Conservation (phyloP, 805 yeast genomes). For the Candida hispaniensis region DNA sequence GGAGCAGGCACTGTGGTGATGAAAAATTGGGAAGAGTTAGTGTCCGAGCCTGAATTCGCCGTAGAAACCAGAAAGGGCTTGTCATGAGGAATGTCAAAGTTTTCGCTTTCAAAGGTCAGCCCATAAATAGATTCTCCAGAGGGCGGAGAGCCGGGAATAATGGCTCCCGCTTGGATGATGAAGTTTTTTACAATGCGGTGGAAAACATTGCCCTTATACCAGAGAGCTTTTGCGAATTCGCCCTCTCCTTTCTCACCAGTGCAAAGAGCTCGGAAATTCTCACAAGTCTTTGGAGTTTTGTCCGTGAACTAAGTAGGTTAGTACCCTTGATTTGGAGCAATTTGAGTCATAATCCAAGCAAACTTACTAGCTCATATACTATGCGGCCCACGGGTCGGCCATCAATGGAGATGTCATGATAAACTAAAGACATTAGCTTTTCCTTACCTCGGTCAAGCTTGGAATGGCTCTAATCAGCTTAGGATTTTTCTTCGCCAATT, state of each 20-base stretch:
- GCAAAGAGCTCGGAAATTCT: conserved; percentile 73
- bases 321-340: background rate
- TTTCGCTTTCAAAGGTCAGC: conserved; percentile 63
- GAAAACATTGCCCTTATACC: conserved; percentile 55
- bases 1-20: conserved; percentile 82
- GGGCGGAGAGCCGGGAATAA: conserved; percentile 47
- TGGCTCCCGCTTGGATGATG: conserved; percentile 85
- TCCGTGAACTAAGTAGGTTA: conserved; percentile 23
- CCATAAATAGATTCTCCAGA: conserved; percentile 81
- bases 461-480: no score
- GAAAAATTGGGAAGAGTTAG: conserved; percentile 89
- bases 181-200: conserved; percentile 64
- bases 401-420: conserved; percentile 66
- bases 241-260: conserved; percentile 67
- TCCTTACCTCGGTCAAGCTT: no score
- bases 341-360: background rate
- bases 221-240: conserved; percentile 51
- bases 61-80: conserved; percentile 62
- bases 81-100: conserved; percentile 43
- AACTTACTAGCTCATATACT: conserved; percentile 52
- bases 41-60: conserved; percentile 66
- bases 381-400: conserved; percentile 61
- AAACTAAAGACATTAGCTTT: no score
- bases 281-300: conserved; percentile 76
- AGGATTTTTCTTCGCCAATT: no score